phyloP scores from a whole-genome alignment of 2,329 filamentous ascomycete species.

The Xylariaceae sp. region DNA sequence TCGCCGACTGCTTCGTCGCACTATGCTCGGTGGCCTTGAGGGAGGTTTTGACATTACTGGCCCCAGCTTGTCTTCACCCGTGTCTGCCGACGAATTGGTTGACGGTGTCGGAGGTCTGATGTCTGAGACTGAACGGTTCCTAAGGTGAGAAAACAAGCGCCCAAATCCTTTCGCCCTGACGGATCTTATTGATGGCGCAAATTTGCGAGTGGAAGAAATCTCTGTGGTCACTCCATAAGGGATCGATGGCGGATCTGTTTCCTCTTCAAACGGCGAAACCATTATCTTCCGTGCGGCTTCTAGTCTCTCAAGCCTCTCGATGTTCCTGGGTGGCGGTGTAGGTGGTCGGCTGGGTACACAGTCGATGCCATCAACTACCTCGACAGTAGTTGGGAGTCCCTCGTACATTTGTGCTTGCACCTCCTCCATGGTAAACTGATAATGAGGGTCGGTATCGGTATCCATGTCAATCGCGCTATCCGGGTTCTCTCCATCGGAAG shows the following conservation, averaged over 20 bases:
- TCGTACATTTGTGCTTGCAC: constrained; percentile 19
- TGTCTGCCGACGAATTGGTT: constrained; percentile 17
- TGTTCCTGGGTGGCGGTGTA: constrained; percentile 33
- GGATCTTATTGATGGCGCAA: constrained; percentile 10
- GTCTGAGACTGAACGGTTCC: constrained; percentile 23
- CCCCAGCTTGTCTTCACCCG: constrained; percentile 18
- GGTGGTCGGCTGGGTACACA: constrained; percentile 29
- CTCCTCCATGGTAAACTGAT: constrained; percentile 13
- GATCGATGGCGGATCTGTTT: constrained; percentile 12
- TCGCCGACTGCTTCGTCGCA: constrained; percentile 28
- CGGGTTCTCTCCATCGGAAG: constrained; percentile 36
- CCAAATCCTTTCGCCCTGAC: constrained; percentile 18
- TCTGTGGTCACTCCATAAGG: constrained; percentile 26
- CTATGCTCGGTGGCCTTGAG: constrained; percentile 27
- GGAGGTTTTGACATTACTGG: constrained; percentile 20
- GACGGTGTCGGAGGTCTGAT: constrained; percentile 24
- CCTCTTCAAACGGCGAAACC: constrained; percentile 24
- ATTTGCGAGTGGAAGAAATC: constrained; percentile 20
- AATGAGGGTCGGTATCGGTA: constrained; percentile 28
- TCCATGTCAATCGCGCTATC: constrained; percentile 42
- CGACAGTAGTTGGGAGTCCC: constrained; percentile 27
- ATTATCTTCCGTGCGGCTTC: constrained; percentile 24
- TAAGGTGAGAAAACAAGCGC: constrained; percentile 27
- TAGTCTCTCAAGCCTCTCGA: constrained; percentile 31
- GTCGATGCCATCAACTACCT: constrained; percentile 24